Evolutionary conservation across 257 asterid genomes (phyloP), one percentile per base, ranked within the genome.

Genomic region (Pogostemon cablin): DNA sequence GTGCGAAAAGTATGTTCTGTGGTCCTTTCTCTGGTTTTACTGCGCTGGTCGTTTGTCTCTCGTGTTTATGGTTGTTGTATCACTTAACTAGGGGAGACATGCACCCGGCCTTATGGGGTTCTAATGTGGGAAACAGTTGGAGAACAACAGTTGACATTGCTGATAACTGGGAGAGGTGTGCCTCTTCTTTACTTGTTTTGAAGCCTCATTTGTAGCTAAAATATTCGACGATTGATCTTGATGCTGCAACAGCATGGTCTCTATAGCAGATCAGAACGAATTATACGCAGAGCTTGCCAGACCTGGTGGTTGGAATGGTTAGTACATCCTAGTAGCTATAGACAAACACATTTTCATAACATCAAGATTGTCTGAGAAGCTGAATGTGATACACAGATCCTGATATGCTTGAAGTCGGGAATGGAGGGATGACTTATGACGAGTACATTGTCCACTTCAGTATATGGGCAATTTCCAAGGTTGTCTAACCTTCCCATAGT

Each of bases 281-380:
- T 95, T 92, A 38, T 90, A 88, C 54, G 95, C 98, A 9, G 93
- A 79, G 0, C 60, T 58, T 69, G 97, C 97, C 6, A 84, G 91
- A 74, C 96, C 97, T 2, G 98, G 98, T 62, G 97, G 98, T 72
- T 92, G 98, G 98, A 92, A 92, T 44, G 98, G 96, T 92, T 74
- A 71, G 96, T 79, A 15, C 75, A 52, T 50, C 38, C 55, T 69
- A 15, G 17, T 43, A 38, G 17, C 48, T 41, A 5, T 4, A 54
- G 46, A 39, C 41, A 54, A 1, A 2, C 32, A 25, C 35, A 11
- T 42, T 35, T 20, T 25, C 32, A 25, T 25, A 1, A 25, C 32
- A 25, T 25, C 32, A 25, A 25, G 32, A 25, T 25, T 25, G 32
- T 25, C 1, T 25, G 32, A 1, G 2, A 25, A 25, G 32, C 32